Evolutionary conservation across 768 basidiomycete species (phyloP), one percentile per base, ranked within the genome.

Genomic region (Dentipellis sp.): DNA sequence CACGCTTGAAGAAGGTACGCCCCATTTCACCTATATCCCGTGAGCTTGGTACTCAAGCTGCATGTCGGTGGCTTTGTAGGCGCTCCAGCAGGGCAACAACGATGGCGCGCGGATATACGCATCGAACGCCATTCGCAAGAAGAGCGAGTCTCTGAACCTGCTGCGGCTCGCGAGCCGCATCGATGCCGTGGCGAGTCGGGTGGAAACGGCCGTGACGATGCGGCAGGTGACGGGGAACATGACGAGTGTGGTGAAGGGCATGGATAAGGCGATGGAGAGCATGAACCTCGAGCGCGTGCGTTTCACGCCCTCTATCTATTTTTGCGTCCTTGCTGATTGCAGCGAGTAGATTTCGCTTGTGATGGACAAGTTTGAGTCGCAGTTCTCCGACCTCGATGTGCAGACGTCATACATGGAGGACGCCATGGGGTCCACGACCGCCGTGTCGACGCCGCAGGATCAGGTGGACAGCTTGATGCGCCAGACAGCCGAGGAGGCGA

Each of bases 201-300:
- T 99, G 0, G 97, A 99, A 74, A 98, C 97, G 16, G 97, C 97
- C 0, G 94, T 98, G 45, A 97, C 95, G 55, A 97, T 99, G 92
- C 83, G 91, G 50, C 82, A 91, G 71, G 89, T 99, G 40, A 95
- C 97, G 34, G 93, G 93, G 3, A 94, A 86, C 69, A 97, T 99
- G 95, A 86, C 92, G 14, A 86, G 86, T 37, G 97, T 98, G 2
- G 97, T 99, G 47, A 85, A 84, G 65, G 94, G 94, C 36, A 98
- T 99, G 97, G 97, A 99, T 69, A 91, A 88, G 67, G 97, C 97
- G 4, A 98, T 99, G 97, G 89, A 97, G 64, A 88, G 78, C 71
- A 99, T 99, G 97, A 98, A 99, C 75, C 80, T 98, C 56, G 97
- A 99, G 65, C 80, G 87, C 68, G 95, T 97, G 65, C 66, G 84